Percentiles rank a stretch among this genome's conserved stretches.
phyloP scores from a whole-genome alignment of 306 rosid genomes.

The Cucurbita moschata region DNA sequence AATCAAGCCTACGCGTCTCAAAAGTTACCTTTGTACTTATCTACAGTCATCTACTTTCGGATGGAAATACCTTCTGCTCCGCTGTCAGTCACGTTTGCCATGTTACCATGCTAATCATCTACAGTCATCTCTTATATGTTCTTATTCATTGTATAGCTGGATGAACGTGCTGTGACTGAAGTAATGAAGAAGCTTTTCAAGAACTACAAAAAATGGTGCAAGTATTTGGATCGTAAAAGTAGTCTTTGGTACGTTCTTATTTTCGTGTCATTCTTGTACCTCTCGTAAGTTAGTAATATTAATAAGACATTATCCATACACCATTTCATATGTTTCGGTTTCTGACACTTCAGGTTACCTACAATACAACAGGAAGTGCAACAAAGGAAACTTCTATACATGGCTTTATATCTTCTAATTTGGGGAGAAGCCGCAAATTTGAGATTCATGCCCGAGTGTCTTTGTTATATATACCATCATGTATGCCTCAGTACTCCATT shows the following conservation, averaged over 20 bases:
- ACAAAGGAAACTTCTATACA: conserved; percentile 87
- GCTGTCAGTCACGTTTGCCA: neutral
- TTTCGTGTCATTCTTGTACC: neutral
- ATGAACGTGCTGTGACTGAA: conserved; percentile 82
- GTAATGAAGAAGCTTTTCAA: conserved; percentile 99
- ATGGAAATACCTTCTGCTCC: neutral
- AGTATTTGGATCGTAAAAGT: conserved; percentile 91
- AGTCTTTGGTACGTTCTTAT: conserved; percentile 72
- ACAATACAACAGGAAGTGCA: conserved; percentile 99
- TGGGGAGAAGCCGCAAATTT: conserved; percentile 99
- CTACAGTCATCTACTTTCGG: neutral
- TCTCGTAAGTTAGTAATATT: neutral
- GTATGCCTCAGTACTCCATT: conserved; percentile 25
- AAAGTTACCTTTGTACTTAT: neutral
- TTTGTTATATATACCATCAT: conserved; percentile 95
- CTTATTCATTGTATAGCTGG: conserved; percentile 50
- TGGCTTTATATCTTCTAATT: conserved; percentile 92
- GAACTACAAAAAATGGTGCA: conserved; percentile 98
- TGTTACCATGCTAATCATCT: neutral
- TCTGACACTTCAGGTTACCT: conserved; percentile 59
- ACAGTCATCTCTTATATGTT: conserved; percentile 12
- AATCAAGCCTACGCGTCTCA: neutral
- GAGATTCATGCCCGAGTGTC: conserved; percentile 99
- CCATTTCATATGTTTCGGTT: neutral
- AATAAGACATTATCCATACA: neutral